phyloP scores from a whole-genome alignment of 768 basidiomycete genomes.

The Suillus ampliporus region DNA sequence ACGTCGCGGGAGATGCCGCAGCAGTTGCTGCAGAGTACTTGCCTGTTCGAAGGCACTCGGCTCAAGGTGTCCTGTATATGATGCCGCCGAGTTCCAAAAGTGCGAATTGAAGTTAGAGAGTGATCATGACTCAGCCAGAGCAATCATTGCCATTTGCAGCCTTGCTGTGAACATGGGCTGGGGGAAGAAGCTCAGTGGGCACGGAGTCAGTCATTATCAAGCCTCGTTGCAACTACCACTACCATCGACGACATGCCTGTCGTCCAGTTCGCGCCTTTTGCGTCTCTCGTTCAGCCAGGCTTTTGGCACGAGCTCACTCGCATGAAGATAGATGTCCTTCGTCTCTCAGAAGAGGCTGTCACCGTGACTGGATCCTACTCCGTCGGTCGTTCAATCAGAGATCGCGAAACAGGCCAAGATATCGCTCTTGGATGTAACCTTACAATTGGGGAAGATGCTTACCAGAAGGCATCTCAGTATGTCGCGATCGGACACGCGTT shows the following conservation, averaged over 20 bases:
- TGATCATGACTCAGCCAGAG: not conserved
- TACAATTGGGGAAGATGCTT: constrained; percentile 67
- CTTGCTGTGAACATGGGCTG: constrained; percentile 1
- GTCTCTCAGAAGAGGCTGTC: constrained; percentile 75
- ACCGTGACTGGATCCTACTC: constrained; percentile 71
- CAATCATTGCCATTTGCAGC: constrained; percentile 7
- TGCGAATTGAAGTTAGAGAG: no score
- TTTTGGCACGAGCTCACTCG: constrained; percentile 93
- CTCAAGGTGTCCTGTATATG: no score
- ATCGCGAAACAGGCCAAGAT: constrained; percentile 76
- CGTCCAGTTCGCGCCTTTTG: constrained; percentile 89
- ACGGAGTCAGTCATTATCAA: constrained; percentile 1
- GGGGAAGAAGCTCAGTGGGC: no score
- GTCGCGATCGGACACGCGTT: constrained; percentile 22
- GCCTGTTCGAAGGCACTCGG: no score
- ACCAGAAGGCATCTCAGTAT: constrained; percentile 55
- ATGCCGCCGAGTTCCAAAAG: no score
- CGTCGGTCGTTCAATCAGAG: constrained; percentile 71
- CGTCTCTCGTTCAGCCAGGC: constrained; percentile 84
- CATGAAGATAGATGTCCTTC: constrained; percentile 90
- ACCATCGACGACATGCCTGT: constrained; percentile 47
- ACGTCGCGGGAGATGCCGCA: no score
- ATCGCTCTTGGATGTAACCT: constrained; percentile 76
- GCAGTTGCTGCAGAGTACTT: no score
- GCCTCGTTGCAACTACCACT: constrained; percentile 9